Percentiles rank a stretch among this genome's conserved stretches.
phyloP scores from a whole-genome alignment of 371 early-diverging fungal genomes.

The Rhizopus arrhizus region DNA sequence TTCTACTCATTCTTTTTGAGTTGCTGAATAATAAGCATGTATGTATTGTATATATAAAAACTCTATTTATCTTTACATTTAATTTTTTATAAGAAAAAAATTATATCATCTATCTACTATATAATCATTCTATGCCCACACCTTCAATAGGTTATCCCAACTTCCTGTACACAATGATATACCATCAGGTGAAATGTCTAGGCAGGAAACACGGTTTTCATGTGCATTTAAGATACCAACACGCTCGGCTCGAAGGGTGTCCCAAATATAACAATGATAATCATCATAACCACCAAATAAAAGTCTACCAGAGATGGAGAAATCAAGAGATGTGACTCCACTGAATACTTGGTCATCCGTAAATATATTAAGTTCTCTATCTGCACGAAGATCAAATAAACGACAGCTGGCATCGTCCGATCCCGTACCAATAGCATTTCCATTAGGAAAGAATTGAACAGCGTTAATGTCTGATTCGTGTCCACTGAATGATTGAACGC shows the following conservation, averaged over 20 bases:
- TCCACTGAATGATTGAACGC: constrained; percentile 95
- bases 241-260: constrained; percentile 91
- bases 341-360: constrained; percentile 94
- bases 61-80: too few species aligned
- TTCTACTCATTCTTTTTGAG: too few species aligned
- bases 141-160: constrained; percentile 95
- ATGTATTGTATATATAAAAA: too few species aligned
- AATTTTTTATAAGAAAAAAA: too few species aligned
- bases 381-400: constrained; percentile 94
- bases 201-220: constrained; percentile 96
- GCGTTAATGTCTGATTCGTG: constrained; percentile 98
- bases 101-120: too few species aligned
- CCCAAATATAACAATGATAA: constrained; percentile 98
- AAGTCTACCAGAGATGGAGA: constrained; percentile 91
- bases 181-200: constrained; percentile 94
- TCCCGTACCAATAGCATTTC: constrained; percentile 97
- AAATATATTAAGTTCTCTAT: constrained; percentile 93
- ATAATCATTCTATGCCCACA: constrained; percentile 26
- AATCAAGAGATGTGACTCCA: constrained; percentile 95
- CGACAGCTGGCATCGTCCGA: constrained; percentile 97
- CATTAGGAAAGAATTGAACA: constrained; percentile 97
- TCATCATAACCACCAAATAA: constrained; percentile 98
- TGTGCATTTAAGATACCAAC: constrained; percentile 93
- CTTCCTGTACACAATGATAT: constrained; percentile 97
- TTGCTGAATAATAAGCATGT: too few species aligned